phyloP scores from a whole-genome alignment of 441 rosid genomes.

The Adansonia madagascariensis region DNA sequence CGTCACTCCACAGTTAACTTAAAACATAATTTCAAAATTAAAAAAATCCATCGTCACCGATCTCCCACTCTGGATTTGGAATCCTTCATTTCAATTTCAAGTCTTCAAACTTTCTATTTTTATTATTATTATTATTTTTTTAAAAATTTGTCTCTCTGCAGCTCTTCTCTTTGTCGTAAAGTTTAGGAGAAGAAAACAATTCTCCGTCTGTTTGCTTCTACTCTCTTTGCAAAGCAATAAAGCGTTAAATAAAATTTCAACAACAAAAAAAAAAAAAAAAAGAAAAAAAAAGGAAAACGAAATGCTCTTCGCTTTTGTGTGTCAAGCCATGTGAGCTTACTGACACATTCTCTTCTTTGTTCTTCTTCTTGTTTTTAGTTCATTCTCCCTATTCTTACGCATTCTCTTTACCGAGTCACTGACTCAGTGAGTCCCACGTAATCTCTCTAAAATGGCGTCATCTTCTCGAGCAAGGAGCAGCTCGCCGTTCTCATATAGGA shows the following conservation, averaged over 20 bases:
- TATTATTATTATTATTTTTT: not conserved
- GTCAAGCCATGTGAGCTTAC: slow-evolving; percentile 82
- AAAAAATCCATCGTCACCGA: slow-evolving; percentile 25
- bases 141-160: slow-evolving; percentile 41
- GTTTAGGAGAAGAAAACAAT: slow-evolving; percentile 52
- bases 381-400: slow-evolving; percentile 22
- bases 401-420: slow-evolving; percentile 37
- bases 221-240: slow-evolving; percentile 28
- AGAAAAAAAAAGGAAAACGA: not conserved
- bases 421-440: slow-evolving; percentile 43
- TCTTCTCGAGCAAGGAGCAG: slow-evolving; percentile 86
- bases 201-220: slow-evolving; percentile 34
- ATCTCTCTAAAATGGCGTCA: slow-evolving; percentile 61
- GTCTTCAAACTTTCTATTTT: slow-evolving; percentile 20
- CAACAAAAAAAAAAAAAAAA: not conserved
- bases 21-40: slow-evolving; percentile 9
- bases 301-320: slow-evolving; percentile 52
- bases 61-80: slow-evolving; percentile 27
- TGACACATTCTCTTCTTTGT: slow-evolving; percentile 55
- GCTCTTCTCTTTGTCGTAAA: slow-evolving; percentile 53
- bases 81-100: slow-evolving; percentile 32
- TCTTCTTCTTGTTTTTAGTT: slow-evolving; percentile 24
- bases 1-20: slow-evolving; percentile 40
- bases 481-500: slow-evolving; percentile 80
- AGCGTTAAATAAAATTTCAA: slow-evolving; percentile 20